Base-by-base conservation (phyloP, 2,329 filamentous ascomycete genomes). In the Ascochyta pisi region DNA sequence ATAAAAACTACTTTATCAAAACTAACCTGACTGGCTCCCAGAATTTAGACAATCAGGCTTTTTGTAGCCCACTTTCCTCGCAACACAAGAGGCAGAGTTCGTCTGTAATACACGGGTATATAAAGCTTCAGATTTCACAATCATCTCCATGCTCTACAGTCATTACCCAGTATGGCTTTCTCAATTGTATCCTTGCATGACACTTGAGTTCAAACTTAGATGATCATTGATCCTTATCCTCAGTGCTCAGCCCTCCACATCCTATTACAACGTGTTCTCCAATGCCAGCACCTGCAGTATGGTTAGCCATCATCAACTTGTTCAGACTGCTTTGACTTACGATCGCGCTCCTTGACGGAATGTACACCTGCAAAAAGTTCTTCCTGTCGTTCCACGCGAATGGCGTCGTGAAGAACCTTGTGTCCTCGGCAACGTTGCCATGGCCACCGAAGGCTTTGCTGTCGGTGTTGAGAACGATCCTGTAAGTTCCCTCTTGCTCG, bases 321-420 rank as follows among this genome's bases (percentile, higher is more conserved):
- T 2, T 23, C 19, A 50, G 31, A 29, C 2, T 16, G n/a, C 24
- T 41, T 23, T 22, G 48, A 80, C 83, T 79, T 75, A 96, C 93
- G 75, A 97, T 80, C 19, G 92, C 94, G 59, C 89, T 92, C 67
- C 94, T 83, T 48, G 86, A 86, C 15, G 94, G 94, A 58, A 96
- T 86, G 74, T 99, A 99, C 49, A 97, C 85, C 74, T 98, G 95
- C 43, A 91, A 86, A 80, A 91, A 97, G 77, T 98, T 98, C 80
- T 85, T 89, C 60, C 95, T 83, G 13, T 85, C 86, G 73, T 98
- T 98, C 95, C 95, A 98, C 60, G 85, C 84, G 79, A 97, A 86
- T 13, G 92, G 86, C 5, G 92, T 96, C 0, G 95, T 98, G 75
- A 96, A 97, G 82, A 95, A 98, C 31, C 91, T 83, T 2, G 91